These are phyloP conservation scores for Calonectria hawksworthii DNA, from an alignment of 2,329 filamentous ascomycete genomes.

Conservation along the genomic window DNA sequence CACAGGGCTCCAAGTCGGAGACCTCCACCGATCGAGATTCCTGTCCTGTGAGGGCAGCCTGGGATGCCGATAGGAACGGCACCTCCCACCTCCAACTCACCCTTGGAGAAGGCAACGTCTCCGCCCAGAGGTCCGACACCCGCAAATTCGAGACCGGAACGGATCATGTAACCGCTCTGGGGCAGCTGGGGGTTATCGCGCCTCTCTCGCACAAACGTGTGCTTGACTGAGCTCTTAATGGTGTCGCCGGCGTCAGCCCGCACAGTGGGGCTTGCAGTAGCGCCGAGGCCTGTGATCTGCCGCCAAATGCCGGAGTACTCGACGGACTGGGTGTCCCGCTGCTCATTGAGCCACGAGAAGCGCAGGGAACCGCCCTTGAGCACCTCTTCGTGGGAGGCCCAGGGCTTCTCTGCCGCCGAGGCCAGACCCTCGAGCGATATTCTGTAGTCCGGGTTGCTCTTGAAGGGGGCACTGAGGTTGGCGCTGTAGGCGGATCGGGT, in stretches of 20 bases:
- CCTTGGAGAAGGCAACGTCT: conserved; percentile 94
- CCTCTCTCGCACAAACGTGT: conserved; percentile 84
- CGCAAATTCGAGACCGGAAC: conserved; percentile 85
- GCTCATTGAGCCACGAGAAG: conserved; percentile 78
- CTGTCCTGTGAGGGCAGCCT: conserved; percentile 76
- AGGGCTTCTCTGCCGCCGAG: conserved; percentile 89
- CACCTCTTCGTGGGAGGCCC: conserved; percentile 94
- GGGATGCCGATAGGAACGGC: conserved; percentile 82
- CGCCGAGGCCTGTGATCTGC: conserved; percentile 84
- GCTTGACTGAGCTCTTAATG: conserved; percentile 88
- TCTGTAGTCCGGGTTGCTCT: conserved; percentile 86
- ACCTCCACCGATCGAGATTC: conserved; percentile 86
- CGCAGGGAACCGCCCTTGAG: conserved; percentile 83
- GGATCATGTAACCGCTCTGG: conserved; percentile 83
- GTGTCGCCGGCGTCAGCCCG: conserved; percentile 90
- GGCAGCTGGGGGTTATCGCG: conserved; percentile 90
- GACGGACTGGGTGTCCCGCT: conserved; percentile 80
- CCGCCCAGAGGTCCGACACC: conserved; percentile 87
- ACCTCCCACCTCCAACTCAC: conserved; percentile 85
- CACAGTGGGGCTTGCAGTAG: conserved; percentile 84
- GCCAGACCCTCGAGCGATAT: conserved; percentile 85
- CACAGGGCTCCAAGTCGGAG: conserved; percentile 87
- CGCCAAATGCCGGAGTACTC: conserved; percentile 89
- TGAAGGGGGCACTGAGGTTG: conserved; percentile 84
- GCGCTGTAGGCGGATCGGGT: conserved; percentile 94